Evolutionary conservation across 225 moss, liverwort and hornwort species (phyloP).

Genomic region (Bryum argenteum): DNA sequence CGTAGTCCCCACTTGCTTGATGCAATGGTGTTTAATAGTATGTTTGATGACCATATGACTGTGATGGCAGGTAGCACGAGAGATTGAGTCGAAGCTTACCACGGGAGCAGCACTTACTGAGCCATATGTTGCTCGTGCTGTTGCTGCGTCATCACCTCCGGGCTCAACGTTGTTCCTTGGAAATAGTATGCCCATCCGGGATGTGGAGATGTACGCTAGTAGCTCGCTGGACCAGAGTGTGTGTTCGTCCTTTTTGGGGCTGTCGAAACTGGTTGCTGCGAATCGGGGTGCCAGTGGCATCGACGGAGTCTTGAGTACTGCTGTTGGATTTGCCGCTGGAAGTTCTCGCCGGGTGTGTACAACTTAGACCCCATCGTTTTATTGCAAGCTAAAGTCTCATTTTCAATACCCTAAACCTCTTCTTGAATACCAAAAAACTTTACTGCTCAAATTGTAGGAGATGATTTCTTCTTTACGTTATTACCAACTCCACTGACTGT

Average conservation of each 20-base stretch:
- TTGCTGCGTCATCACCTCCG: constrained; percentile 63
- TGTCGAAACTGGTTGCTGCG: constrained; percentile 67
- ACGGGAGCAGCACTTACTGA: constrained; percentile 70
- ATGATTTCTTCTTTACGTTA: no score
- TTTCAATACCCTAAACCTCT: no score
- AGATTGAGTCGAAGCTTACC: constrained; percentile 62
- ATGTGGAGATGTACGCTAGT: constrained; percentile 90
- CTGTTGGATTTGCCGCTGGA: constrained; percentile 92
- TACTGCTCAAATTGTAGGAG: no score
- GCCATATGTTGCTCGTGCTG: constrained; percentile 80
- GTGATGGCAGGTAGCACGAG: constrained; percentile 66
- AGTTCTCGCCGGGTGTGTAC: constrained; percentile 72
- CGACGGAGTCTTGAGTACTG: constrained; percentile 94
- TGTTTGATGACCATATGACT: constrained; percentile 10
- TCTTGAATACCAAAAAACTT: no score
- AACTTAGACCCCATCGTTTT: background rate
- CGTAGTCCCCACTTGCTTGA: background rate
- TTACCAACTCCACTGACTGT: background rate
- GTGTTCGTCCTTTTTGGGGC: constrained; percentile 52
- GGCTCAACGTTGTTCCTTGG: constrained; percentile 87
- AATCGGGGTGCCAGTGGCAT: constrained; percentile 98
- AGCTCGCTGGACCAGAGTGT: constrained; percentile 38
- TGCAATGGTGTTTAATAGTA: background rate
- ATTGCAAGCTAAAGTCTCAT: background rate
- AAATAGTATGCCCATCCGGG: constrained; percentile 98